phyloP scores from a whole-genome alignment of 495 filamentous ascomycete species.

The Entonaema liquescens region DNA sequence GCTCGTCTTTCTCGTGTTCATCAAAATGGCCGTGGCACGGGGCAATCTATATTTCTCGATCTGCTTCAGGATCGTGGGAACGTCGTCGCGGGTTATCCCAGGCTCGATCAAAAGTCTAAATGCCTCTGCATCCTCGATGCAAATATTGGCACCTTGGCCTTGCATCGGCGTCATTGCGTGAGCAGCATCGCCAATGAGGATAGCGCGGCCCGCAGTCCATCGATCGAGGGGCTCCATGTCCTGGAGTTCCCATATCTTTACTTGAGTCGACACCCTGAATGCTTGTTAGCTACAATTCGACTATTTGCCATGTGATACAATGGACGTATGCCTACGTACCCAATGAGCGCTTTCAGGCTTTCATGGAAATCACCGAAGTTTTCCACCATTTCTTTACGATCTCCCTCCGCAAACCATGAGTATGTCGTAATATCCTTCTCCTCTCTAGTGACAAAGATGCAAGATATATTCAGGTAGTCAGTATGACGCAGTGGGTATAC shows the following conservation, averaged over 20 bases:
- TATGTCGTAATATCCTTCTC: slow-evolving; percentile 37
- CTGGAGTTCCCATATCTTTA: slow-evolving; percentile 55
- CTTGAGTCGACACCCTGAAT: slow-evolving; percentile 16
- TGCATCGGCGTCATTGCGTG: slow-evolving; percentile 54
- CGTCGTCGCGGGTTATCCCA: slow-evolving; percentile 27
- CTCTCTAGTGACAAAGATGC: slow-evolving; percentile 32
- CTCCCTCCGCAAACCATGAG: slow-evolving; percentile 47
- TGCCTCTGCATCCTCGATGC: slow-evolving; percentile 52
- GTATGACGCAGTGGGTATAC: slow-evolving; percentile 56
- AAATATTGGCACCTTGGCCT: slow-evolving; percentile 50
- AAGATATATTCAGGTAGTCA: slow-evolving; percentile 47
- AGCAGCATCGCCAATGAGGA: slow-evolving; percentile 56
- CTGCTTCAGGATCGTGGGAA: slow-evolving; percentile 25
- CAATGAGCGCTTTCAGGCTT: slow-evolving; percentile 43
- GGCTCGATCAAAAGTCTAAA: slow-evolving; percentile 37
- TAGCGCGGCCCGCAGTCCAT: slow-evolving; percentile 49
- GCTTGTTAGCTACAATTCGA: slow-evolving; percentile 1
- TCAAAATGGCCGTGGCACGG: slow-evolving; percentile 16
- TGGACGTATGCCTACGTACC: slow-evolving; percentile 17
- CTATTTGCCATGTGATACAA: no score
- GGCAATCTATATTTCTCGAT: slow-evolving; percentile 27
- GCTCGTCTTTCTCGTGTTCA: slow-evolving; percentile 27
- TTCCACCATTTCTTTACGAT: slow-evolving; percentile 48
- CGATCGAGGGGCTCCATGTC: slow-evolving; percentile 52
- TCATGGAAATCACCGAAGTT: slow-evolving; percentile 51